Conservation (phyloP, 495 filamentous ascomycete species). For the Chaetomium cochliodes region DNA sequence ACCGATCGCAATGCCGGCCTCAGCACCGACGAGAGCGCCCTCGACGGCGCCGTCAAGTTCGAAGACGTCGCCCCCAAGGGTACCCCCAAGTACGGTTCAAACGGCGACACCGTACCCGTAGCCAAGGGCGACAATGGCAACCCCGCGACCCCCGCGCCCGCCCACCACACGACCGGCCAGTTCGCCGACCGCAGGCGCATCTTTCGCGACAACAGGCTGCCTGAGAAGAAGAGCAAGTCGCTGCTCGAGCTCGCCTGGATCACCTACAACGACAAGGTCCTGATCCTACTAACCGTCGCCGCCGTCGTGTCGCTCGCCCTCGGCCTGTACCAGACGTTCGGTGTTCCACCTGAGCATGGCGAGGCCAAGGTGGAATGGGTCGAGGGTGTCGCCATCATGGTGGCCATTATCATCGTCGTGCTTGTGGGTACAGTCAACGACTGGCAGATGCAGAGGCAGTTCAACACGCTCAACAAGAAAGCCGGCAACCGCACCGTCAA, state of each 20-base stretch:
- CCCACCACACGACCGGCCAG: conserved; percentile 16
- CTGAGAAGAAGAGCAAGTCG: conserved; percentile 69
- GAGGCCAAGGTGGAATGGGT: conserved; percentile 68
- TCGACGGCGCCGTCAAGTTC: conserved; percentile 60
- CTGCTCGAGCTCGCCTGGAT: conserved; percentile 76
- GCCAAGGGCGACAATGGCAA: conserved; percentile 23
- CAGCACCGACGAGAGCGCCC: conserved; percentile 59
- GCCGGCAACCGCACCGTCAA: conserved; percentile 77
- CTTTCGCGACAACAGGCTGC: conserved; percentile 68
- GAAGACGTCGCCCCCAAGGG: conserved; percentile 48
- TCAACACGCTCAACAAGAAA: conserved; percentile 73
- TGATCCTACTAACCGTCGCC: conserved; percentile 70
- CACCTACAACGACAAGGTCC: conserved; percentile 81
- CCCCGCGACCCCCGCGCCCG: conserved; percentile 17
- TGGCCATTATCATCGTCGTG: conserved; percentile 74
- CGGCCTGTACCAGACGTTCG: conserved; percentile 70
- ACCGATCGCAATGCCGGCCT: conserved; percentile 63
- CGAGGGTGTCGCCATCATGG: conserved; percentile 75
- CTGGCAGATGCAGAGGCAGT: conserved; percentile 80
- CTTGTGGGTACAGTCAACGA: conserved; percentile 72
- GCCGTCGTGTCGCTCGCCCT: conserved; percentile 69
- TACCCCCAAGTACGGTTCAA: conserved; percentile 34
- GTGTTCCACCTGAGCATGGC: conserved; percentile 47
- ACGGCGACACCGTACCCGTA: conserved; percentile 30
- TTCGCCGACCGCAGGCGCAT: conserved; percentile 68